Percentiles rank a stretch among this genome's conserved stretches.
Evolutionary conservation across 169 alveolate genomes (phyloP).

Genomic region (Cyclospora cayetanensis): DNA sequence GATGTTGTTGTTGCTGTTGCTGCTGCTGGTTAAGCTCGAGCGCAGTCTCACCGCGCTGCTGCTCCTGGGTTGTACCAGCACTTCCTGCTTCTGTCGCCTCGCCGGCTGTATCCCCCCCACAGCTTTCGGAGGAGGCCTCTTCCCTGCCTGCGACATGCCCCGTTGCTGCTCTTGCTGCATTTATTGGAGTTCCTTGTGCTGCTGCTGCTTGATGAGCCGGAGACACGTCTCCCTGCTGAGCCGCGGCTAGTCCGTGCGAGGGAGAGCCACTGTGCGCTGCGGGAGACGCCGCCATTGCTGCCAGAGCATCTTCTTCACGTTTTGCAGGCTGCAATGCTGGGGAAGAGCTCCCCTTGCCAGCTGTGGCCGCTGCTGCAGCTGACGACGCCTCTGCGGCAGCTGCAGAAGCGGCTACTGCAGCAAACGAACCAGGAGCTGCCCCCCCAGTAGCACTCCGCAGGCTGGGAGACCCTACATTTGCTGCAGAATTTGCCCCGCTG

Average conservation of each 20-base stretch:
- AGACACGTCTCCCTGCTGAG: background rate
- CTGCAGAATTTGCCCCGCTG: background rate
- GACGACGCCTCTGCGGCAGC: background rate
- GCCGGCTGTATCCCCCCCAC: too few species aligned
- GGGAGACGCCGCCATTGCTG: background rate
- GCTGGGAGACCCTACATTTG: background rate
- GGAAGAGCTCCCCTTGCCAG: background rate
- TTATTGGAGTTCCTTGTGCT: too few species aligned
- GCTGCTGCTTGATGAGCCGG: background rate
- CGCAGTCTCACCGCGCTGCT: background rate
- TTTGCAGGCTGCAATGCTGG: background rate
- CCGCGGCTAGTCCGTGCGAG: background rate
- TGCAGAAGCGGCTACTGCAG: conserved; percentile 40
- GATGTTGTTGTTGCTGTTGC: background rate
- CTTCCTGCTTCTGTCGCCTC: background rate
- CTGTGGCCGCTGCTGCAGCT: background rate
- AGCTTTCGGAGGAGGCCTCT: conserved; percentile 43
- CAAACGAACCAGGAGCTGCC: conserved; percentile 14
- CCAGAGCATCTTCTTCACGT: background rate
- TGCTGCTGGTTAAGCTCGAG: background rate
- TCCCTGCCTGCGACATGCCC: background rate
- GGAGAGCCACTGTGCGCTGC: background rate
- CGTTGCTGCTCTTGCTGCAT: background rate
- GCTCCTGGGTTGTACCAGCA: background rate
- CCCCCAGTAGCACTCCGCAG: conserved; percentile 32